Base-by-base conservation (phyloP, 2,329 filamentous ascomycete genomes). In the Pyrenochaeta sp. region DNA sequence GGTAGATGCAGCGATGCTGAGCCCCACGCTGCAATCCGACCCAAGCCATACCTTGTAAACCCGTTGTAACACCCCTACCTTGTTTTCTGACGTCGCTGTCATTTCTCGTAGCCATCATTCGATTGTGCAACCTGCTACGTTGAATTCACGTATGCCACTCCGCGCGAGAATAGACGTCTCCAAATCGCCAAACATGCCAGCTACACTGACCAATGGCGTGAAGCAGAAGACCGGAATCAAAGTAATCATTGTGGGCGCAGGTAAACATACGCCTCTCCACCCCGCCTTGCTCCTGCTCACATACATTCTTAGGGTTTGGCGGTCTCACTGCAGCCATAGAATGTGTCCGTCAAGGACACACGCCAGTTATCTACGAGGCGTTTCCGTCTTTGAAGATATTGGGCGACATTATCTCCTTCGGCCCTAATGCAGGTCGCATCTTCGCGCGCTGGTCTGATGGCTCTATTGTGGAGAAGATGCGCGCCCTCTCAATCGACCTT, bases 301-400 rank as follows among this genome's bases (percentile, higher is more conserved):
- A 43, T 15, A 33, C 10, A 7, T 6, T 6, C 9, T 4, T 78
- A 74, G 86, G 85, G 17, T 87, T 88, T 54, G 86, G 84, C 32
- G 86, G 86, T 14, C 77, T 88, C 23, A 84, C 84, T 6, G 83
- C 85, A 15, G 85, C 85, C 36, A 85, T 88, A 56, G 86, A 88
- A 72, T 87, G 85, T 64, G 80, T 83, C 56, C 81, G 84, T 14
- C 83, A 87, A 58, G 86, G 86, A 14, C 86, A 87, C 66, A 75
- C 79, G 11, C 85, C 86, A 15, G 74, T 80, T 49, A 79, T 88
- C 54, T 85, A 86, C 67, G 85, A 87, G 62, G 78, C 81, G 0
- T 87, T 86, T 54, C 72, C 73, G 7, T 80, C 82, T 48, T 79
- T 87, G 49, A 88, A 87, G 61, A 73, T 78, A 3, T 79, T 88